Evolutionary conservation across 2,329 filamentous ascomycete genomes (phyloP).

Genomic region (Penicillium sp.): DNA sequence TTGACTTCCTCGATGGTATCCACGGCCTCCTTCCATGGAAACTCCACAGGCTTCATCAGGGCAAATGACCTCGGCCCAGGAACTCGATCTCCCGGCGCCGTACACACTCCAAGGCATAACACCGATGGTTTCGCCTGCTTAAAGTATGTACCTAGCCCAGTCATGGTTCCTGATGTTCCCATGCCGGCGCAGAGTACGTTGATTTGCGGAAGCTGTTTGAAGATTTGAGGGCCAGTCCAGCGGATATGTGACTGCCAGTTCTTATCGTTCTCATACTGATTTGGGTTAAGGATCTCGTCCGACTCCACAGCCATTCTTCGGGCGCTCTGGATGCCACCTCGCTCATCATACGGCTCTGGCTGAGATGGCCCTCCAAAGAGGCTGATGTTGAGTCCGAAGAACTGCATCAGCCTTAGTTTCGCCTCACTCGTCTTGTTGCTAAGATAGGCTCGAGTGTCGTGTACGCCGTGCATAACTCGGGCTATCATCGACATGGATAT

Average conservation of each 20-base stretch:
- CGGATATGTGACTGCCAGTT: constrained; percentile 54
- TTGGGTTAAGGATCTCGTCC: constrained; percentile 55
- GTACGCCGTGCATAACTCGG: constrained; percentile 56
- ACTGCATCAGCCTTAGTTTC: constrained; percentile 62
- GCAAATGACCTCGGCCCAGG: constrained; percentile 63
- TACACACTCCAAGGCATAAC: constrained; percentile 56
- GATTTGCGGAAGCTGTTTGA: constrained; percentile 61
- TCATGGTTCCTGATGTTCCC: constrained; percentile 61
- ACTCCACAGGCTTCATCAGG: constrained; percentile 56
- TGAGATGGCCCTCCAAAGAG: constrained; percentile 65
- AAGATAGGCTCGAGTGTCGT: constrained; percentile 60
- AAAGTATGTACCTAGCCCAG: constrained; percentile 57
- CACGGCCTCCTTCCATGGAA: constrained; percentile 63
- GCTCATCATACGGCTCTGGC: constrained; percentile 58
- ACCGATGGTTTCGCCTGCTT: constrained; percentile 51
- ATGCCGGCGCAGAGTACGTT: constrained; percentile 62
- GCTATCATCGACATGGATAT: constrained; percentile 64
- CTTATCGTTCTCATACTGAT: constrained; percentile 61
- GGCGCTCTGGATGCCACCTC: constrained; percentile 59
- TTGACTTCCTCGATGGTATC: constrained; percentile 63
- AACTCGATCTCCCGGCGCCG: constrained; percentile 60
- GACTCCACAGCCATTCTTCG: constrained; percentile 49
- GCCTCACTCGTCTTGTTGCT: constrained; percentile 63
- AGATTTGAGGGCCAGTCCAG: constrained; percentile 66
- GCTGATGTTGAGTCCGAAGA: constrained; percentile 63